These are phyloP conservation scores for Penicillium coprophilum DNA, from an alignment of 495 filamentous ascomycete genomes.

Conservation along the genomic window DNA sequence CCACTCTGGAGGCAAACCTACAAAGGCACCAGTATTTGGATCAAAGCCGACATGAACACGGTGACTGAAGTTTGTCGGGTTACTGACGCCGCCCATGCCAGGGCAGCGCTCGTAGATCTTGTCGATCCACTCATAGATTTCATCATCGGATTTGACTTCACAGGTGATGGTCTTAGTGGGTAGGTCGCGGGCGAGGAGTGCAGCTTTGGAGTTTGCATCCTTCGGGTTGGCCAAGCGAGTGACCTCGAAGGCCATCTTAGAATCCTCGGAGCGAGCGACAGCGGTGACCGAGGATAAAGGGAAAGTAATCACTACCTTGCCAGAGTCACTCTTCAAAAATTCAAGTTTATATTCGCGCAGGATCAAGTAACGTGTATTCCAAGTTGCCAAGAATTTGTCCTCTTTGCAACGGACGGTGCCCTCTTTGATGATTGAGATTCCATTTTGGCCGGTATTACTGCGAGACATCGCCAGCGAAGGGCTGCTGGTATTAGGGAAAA, in stretches of 20 bases:
- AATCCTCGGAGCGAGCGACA: conserved; percentile 81
- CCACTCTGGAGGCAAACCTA: conserved; percentile 93
- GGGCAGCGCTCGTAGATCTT: conserved; percentile 94
- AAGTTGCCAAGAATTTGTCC: conserved; percentile 80
- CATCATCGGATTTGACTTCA: conserved; percentile 89
- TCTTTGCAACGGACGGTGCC: conserved; percentile 86
- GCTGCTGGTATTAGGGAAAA: conserved; percentile 62
- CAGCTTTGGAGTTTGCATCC: conserved; percentile 58
- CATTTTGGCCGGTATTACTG: conserved; percentile 60
- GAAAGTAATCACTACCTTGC: conserved; percentile 78
- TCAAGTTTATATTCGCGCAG: conserved; percentile 85
- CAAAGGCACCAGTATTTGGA: conserved; percentile 86
- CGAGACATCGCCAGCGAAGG: conserved; percentile 62
- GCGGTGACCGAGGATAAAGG: conserved; percentile 79
- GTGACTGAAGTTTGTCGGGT: conserved; percentile 95
- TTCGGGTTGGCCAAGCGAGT: conserved; percentile 65
- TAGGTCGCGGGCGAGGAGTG: conserved; percentile 66
- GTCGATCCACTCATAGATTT: conserved; percentile 98
- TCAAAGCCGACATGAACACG: conserved; percentile 98
- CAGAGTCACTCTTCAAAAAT: conserved; percentile 84
- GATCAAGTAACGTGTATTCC: conserved; percentile 87
- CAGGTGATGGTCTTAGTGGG: conserved; percentile 78
- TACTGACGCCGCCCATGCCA: conserved; percentile 96
- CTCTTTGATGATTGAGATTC: conserved; percentile 79
- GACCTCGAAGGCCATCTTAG: conserved; percentile 89